phyloP scores from a whole-genome alignment of 768 basidiomycete species.

The Lentinula raphanica region DNA sequence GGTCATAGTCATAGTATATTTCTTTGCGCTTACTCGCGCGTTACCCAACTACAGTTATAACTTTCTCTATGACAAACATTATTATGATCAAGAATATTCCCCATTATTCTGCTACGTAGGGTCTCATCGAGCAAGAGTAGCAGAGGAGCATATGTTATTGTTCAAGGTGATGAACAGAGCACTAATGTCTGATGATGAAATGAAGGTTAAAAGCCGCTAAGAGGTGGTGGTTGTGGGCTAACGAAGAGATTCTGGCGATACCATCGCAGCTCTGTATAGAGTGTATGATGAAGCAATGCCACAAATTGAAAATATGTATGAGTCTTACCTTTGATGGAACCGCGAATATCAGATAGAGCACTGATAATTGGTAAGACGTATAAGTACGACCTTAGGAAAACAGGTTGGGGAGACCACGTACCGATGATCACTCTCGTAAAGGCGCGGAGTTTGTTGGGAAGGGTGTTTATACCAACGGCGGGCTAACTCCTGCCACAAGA shows the following conservation, averaged over 20 bases:
- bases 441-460: constrained; percentile 11
- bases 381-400: background rate
- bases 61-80: background rate
- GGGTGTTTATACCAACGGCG: constrained; percentile 63
- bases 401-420: no score
- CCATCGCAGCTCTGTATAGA: constrained; percentile 63
- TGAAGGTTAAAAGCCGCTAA: no score
- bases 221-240: constrained; percentile 18
- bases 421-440: constrained; percentile 52
- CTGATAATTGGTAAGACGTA: constrained; percentile 34
- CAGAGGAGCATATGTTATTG: no score
- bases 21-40: background rate
- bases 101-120: background rate
- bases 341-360: constrained; percentile 76
- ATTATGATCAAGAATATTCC: background rate
- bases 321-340: constrained; percentile 62
- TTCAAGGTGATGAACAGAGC: no score
- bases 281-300: background rate
- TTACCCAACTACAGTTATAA: background rate
- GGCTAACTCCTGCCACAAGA: constrained; percentile 52
- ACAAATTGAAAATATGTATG: background rate
- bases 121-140: background rate
- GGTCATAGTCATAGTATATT: background rate
- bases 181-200: no score
- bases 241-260: constrained; percentile 74